Evolutionary conservation across 176 grass and related monocot genomes (phyloP).

Genomic region (Elymus sibiricus): DNA sequence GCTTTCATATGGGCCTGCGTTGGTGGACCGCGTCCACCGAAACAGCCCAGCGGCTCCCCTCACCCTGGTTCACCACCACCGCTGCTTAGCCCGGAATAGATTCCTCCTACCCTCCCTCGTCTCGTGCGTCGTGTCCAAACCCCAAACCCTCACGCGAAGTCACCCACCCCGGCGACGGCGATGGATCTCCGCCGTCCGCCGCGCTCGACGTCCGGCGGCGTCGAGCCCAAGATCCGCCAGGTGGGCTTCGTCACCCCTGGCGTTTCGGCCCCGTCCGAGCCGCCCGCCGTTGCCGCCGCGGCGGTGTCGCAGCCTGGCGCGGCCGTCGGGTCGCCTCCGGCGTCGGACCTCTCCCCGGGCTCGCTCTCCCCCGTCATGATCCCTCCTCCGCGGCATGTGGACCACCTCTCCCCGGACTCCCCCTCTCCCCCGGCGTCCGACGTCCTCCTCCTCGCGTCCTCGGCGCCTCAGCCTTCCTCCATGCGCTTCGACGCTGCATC

Average conservation of each 20-base stretch:
- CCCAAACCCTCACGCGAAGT: constrained; percentile 15
- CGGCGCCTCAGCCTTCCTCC: constrained; percentile 21
- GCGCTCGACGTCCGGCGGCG: constrained; percentile 50
- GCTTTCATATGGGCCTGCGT: not conserved
- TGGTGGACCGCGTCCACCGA: not conserved
- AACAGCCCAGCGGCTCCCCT: not conserved
- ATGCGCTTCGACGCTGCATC: constrained; percentile 30
- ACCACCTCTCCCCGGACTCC: constrained; percentile 34
- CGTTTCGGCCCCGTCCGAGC: constrained; percentile 26
- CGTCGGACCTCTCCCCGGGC: constrained; percentile 28
- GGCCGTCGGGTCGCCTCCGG: not conserved
- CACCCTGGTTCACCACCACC: not conserved
- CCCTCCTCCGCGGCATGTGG: constrained; percentile 64
- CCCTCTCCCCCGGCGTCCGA: constrained; percentile 15
- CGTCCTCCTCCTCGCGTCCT: constrained; percentile 35
- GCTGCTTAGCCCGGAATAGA: not conserved
- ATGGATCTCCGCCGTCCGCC: constrained; percentile 70
- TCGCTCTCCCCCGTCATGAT: constrained; percentile 87
- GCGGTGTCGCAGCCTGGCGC: not conserved
- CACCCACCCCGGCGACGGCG: not conserved
- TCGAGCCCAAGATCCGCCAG: constrained; percentile 80
- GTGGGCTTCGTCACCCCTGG: constrained; percentile 75
- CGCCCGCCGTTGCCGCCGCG: not conserved
- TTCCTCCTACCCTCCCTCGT: constrained; percentile 3
- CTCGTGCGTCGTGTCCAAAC: constrained; percentile 10